Percentiles rank a stretch among this genome's conserved stretches.
These are phyloP conservation scores for Chloropicon primus DNA, from an alignment of 139 green algal species.

Conservation along the genomic window DNA sequence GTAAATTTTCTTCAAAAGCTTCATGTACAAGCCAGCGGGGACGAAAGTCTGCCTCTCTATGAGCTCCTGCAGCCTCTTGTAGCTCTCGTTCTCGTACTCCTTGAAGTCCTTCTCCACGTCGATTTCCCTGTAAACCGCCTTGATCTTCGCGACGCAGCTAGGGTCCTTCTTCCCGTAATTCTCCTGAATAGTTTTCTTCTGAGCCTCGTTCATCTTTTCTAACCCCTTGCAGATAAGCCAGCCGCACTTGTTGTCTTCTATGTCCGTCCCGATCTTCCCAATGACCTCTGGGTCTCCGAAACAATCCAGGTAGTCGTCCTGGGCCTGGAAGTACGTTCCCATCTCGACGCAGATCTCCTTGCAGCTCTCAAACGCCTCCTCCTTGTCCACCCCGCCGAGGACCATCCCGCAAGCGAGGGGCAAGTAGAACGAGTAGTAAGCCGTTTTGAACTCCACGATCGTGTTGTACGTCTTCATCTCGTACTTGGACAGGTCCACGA, in stretches of 20 bases:
- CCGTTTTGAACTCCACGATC: slow-evolving; percentile 92
- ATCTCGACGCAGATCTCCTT: slow-evolving; percentile 76
- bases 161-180: slow-evolving; percentile 74
- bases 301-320: slow-evolving; percentile 97
- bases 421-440: slow-evolving; percentile 95
- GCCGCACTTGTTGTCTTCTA: slow-evolving; percentile 98
- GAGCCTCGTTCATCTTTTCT: slow-evolving; percentile 47
- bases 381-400: slow-evolving; percentile 53
- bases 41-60: slow-evolving; percentile 71
- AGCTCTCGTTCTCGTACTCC: slow-evolving; percentile 67
- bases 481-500: slow-evolving; percentile 69
- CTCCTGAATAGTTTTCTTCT: slow-evolving; percentile 49
- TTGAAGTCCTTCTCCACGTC: slow-evolving; percentile 66
- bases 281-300: slow-evolving; percentile 85
- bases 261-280: slow-evolving; percentile 98
- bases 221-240: slow-evolving; percentile 93
- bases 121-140: slow-evolving; percentile 78
- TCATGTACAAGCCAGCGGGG: slow-evolving; percentile 66
- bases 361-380: slow-evolving; percentile 28
- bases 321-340: slow-evolving; percentile 86
- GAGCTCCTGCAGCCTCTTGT: slow-evolving; percentile 31
- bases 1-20: slow-evolving; percentile 90
- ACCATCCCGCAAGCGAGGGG: slow-evolving; percentile 80
- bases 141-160: slow-evolving; percentile 55
- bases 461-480: slow-evolving; percentile 81